Evolutionary conservation across 306 rosid species (phyloP).

Genomic region (Sphenostylis stenocarpa): DNA sequence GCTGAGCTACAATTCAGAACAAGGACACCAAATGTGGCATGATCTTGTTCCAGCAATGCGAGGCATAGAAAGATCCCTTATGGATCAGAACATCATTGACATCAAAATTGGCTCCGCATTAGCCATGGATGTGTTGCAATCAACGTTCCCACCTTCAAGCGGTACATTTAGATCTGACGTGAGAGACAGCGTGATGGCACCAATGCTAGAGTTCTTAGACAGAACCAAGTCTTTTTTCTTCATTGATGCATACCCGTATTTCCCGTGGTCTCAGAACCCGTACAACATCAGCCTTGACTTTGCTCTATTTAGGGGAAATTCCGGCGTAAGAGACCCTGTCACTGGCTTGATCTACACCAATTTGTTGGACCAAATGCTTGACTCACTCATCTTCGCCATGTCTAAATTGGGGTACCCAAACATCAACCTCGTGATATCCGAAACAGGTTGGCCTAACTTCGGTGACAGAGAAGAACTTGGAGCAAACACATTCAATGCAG

Average conservation of each 20-base stretch:
- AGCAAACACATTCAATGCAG: constrained; percentile 63
- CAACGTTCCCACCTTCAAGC: constrained; percentile 67
- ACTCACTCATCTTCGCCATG: constrained; percentile 74
- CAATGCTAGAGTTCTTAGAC: constrained; percentile 63
- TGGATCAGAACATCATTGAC: constrained; percentile 33
- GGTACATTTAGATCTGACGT: constrained; percentile 50
- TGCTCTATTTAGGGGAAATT: constrained; percentile 50
- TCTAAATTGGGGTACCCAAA: constrained; percentile 59
- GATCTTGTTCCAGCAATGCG: constrained; percentile 79
- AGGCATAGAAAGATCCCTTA: constrained; percentile 53
- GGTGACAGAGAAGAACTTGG: constrained; percentile 54
- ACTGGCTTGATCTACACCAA: constrained; percentile 65
- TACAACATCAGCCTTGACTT: constrained; percentile 54
- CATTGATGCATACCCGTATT: constrained; percentile 74
- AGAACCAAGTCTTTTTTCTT: constrained; percentile 70
- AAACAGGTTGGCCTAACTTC: constrained; percentile 82
- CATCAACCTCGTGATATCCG: constrained; percentile 56
- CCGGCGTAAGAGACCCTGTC: constrained; percentile 36
- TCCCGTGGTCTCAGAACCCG: constrained; percentile 67
- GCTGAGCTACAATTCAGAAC: constrained; percentile 52
- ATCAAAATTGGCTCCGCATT: constrained; percentile 75
- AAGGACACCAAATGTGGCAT: constrained; percentile 55
- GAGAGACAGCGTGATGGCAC: constrained; percentile 44
- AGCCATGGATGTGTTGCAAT: constrained; percentile 69
- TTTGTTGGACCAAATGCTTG: constrained; percentile 87